A percentile compares a stretch with the other conserved stretches of the same genome.
phyloP scores from a whole-genome alignment of 2,329 filamentous ascomycete species.

The Diaporthe eres region DNA sequence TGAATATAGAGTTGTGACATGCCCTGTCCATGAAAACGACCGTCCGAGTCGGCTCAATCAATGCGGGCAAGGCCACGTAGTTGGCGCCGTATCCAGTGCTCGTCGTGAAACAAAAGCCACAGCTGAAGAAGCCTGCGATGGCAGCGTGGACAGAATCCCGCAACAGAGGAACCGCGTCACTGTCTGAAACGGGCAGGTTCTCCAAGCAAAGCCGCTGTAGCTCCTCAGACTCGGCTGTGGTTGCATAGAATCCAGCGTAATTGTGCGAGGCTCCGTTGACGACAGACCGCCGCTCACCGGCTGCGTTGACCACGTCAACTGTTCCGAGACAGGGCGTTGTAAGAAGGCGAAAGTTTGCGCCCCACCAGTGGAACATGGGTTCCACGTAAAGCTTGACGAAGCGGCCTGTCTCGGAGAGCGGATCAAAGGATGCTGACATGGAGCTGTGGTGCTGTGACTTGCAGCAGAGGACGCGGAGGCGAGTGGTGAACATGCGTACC shows the following conservation, averaged over 20 bases:
- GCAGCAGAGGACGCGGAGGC: background rate
- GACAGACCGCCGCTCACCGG: constrained; percentile 11
- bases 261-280: constrained; percentile 42
- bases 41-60: background rate
- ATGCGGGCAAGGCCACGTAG: background rate
- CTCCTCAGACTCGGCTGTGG: constrained; percentile 18
- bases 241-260: constrained; percentile 42
- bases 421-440: background rate
- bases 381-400: constrained; percentile 36
- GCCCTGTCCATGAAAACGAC: background rate
- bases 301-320: constrained; percentile 27
- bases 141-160: background rate
- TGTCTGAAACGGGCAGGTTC: constrained; percentile 39
- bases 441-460: constrained; percentile 2
- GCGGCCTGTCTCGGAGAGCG: background rate
- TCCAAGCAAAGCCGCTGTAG: constrained; percentile 41
- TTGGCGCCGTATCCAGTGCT: constrained; percentile 2
- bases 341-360: constrained; percentile 41
- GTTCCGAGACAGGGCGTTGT: constrained; percentile 31
- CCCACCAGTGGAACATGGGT: constrained; percentile 43
- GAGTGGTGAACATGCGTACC: background rate
- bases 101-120: background rate
- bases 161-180: background rate
- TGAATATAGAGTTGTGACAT: background rate
- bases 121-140: background rate